These are phyloP conservation scores for Aspergillus calidoustus DNA, from an alignment of 2,329 filamentous ascomycete genomes.

Conservation along the genomic window DNA sequence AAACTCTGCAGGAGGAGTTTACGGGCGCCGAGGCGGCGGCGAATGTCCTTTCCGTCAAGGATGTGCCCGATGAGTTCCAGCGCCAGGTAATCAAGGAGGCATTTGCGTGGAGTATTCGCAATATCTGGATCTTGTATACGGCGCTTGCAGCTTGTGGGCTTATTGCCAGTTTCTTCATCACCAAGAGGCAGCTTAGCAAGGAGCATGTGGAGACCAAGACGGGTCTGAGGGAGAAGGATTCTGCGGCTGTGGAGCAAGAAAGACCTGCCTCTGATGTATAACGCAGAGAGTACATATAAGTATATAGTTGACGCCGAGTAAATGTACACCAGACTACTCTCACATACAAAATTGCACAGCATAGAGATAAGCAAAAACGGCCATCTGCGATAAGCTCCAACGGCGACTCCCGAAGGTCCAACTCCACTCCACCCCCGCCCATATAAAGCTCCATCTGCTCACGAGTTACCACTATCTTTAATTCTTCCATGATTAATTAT, in stretches of 20 bases:
- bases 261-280: background rate
- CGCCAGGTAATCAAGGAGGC: slow-evolving; percentile 49
- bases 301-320: background rate
- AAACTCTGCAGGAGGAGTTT: slow-evolving; percentile 31
- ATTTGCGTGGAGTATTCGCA: slow-evolving; percentile 54
- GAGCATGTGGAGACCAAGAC: slow-evolving; percentile 30
- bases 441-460: slow-evolving; percentile 3
- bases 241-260: background rate
- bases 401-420: slow-evolving; percentile 8
- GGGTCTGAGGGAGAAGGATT: slow-evolving; percentile 24
- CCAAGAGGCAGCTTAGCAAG: slow-evolving; percentile 22
- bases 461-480: background rate
- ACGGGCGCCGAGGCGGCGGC: slow-evolving; percentile 53
- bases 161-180: slow-evolving; percentile 39
- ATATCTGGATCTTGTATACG: slow-evolving; percentile 52
- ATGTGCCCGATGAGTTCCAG: slow-evolving; percentile 45
- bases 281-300: background rate
- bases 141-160: slow-evolving; percentile 31
- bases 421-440: background rate
- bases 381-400: background rate
- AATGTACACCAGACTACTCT: background rate
- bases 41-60: slow-evolving; percentile 50
- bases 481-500: background rate
- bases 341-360: background rate
- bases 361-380: background rate